Evolutionary conservation across 345 rosid genomes (phyloP), one percentile per base, ranked within the genome.

Genomic region (Murraya paniculata): DNA sequence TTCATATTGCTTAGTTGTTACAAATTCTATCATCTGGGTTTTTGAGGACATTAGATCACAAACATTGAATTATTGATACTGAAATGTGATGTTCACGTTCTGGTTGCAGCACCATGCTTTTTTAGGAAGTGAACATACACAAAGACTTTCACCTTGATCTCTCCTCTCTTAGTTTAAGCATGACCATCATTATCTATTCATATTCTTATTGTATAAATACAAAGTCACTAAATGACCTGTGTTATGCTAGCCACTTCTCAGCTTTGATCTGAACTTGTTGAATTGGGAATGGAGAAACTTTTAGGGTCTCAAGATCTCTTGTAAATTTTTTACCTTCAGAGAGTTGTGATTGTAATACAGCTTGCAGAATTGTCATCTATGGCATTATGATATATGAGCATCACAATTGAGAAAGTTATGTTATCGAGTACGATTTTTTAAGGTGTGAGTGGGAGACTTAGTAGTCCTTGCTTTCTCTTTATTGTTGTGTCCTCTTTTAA

Each of bases 31-130:
- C 45, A 36, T 38, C 41, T 35, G 24, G 10, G 66, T 4, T 36
- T 36, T 61, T 48, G 31, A 28, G 57, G 31, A 28, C 64, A 24
- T 25, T 67, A 27, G 57, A 36, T 58, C 33, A 56, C 53, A 36
- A 9, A 36, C 30, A 16, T 73, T 36, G 16, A 6, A 58, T 56
- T 65, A 35, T 75, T 55, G 73, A 56, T 67, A 1, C n/a, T 6
- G 5, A 66, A 67, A 55, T 55, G 27, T 24, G 73, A 76, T 75
- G 64, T 5, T 65, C 64, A 65, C 45, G n/a, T 36, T 66, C 50
- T 30, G 11, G 30, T 38, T 36, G 41, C 28, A 61, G 38, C 68
- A 38, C 24, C 24, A 7, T 59, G 41, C 35, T 2, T 25, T 58
- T 27, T 73, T 25, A 38, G 67, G 58, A 70, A 50, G 73, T 19